These are phyloP conservation scores for Mycena sp. DNA, from an alignment of 1,284 basidiomycete species.

Conservation along the genomic window DNA sequence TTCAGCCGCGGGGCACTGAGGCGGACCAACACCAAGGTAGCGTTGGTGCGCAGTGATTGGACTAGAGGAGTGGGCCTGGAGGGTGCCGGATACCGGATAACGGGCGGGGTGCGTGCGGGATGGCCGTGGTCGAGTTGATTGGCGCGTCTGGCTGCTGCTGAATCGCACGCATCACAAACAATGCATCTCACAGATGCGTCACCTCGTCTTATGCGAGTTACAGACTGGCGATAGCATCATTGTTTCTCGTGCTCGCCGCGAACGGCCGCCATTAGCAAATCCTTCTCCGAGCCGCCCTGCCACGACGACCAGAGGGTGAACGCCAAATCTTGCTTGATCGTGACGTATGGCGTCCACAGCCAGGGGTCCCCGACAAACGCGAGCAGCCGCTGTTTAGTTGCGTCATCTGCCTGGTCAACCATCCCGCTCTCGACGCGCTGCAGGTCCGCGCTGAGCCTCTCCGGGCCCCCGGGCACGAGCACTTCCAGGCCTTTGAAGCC, in stretches of 20 bases:
- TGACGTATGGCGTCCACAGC: neutral
- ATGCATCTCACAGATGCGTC: too few relatives aligned
- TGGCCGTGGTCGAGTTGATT: too few relatives aligned
- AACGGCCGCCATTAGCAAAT: conserved; percentile 10
- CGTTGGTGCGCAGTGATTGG: neutral
- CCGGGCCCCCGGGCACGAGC: conserved; percentile 6
- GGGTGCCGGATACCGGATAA: neutral
- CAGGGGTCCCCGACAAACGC: conserved; percentile 14
- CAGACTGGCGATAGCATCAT: too few relatives aligned
- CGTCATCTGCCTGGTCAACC: too few relatives aligned
- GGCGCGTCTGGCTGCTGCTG: too few relatives aligned
- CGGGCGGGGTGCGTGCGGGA: too few relatives aligned
- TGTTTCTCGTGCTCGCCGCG: too few relatives aligned
- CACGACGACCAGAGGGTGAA: conserved; percentile 13
- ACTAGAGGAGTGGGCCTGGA: too few relatives aligned
- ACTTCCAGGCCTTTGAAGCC: conserved; percentile 21
- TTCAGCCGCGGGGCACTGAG: too few relatives aligned
- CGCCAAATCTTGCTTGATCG: neutral
- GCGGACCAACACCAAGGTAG: neutral
- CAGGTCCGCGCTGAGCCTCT: conserved; percentile 14
- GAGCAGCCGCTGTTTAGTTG: neutral
- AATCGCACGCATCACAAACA: too few relatives aligned
- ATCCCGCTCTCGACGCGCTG: conserved; percentile 1
- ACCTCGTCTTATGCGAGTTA: too few relatives aligned
- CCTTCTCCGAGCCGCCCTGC: neutral